Percentiles rank a stretch among this genome's conserved stretches.
Evolutionary conservation across 768 basidiomycete species (phyloP).

Genomic region (Psilocybe sp.): DNA sequence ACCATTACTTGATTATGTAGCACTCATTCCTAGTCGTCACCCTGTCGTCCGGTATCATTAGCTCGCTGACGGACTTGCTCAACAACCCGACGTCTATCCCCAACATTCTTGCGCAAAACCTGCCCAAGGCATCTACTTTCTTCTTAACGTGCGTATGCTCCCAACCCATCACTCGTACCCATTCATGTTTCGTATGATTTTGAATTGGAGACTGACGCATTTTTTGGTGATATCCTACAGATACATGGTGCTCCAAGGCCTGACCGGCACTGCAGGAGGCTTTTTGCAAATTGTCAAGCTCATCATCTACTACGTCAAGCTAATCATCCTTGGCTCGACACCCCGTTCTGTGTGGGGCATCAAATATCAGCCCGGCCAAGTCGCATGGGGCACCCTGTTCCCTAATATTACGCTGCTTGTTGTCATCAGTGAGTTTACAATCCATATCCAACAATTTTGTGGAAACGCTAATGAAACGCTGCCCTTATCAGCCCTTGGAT

Average conservation of each 20-base stretch:
- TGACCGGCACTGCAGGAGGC: slow-evolving; percentile 75
- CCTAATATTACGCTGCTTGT: slow-evolving; percentile 71
- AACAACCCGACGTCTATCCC: slow-evolving; percentile 72
- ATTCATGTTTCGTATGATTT: no score
- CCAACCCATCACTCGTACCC: no score
- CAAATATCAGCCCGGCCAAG: slow-evolving; percentile 68
- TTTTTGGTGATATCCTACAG: slow-evolving; percentile 27
- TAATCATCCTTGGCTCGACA: slow-evolving; percentile 84
- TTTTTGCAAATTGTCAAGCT: slow-evolving; percentile 78
- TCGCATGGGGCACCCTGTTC: slow-evolving; percentile 79
- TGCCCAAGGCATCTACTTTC: slow-evolving; percentile 86
- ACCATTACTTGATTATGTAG: slow-evolving; percentile 39
- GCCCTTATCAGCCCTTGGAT: slow-evolving; percentile 54
- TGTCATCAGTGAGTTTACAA: slow-evolving; percentile 65
- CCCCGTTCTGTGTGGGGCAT: slow-evolving; percentile 82
- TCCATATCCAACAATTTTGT: background rate
- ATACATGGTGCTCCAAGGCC: slow-evolving; percentile 77
- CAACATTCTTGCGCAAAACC: slow-evolving; percentile 65
- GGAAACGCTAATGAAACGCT: background rate
- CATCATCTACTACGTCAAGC: slow-evolving; percentile 85
- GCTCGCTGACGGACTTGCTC: slow-evolving; percentile 60
- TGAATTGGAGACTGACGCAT: background rate
- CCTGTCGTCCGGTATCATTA: slow-evolving; percentile 77
- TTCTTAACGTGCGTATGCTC: slow-evolving; percentile 68
- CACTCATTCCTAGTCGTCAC: slow-evolving; percentile 94